Conservation (phyloP, 805 yeast species). For the Candida krabiensis region DNA sequence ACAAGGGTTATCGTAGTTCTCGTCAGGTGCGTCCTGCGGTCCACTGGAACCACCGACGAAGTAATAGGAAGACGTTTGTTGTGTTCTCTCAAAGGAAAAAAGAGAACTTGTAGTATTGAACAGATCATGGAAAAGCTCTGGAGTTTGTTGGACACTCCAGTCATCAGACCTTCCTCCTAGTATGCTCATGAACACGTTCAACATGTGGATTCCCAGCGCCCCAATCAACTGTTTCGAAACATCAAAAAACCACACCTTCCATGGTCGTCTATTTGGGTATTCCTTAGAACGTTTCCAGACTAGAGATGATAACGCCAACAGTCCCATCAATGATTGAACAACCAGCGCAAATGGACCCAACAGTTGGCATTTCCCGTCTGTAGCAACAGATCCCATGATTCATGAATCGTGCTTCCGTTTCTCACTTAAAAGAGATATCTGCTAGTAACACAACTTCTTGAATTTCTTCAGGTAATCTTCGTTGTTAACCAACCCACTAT, state of each 20-base stretch:
- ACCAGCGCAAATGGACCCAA: slow-evolving; percentile 85
- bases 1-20: slow-evolving; percentile 64
- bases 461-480: too few species aligned
- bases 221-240: slow-evolving; percentile 89
- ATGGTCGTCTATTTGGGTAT: slow-evolving; percentile 75
- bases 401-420: background rate
- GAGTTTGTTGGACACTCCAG: slow-evolving; percentile 8
- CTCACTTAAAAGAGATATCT: background rate
- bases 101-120: background rate
- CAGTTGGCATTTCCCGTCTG: slow-evolving; percentile 52
- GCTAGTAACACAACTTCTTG: too few species aligned
- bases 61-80: slow-evolving; percentile 11
- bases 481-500: too few species aligned
- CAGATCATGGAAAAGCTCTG: background rate
- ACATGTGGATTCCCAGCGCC: slow-evolving; percentile 76
- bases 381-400: background rate
- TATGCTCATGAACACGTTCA: slow-evolving; percentile 73
- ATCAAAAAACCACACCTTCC: slow-evolving; percentile 88
- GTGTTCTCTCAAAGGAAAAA: slow-evolving; percentile 1
- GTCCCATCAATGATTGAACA: slow-evolving; percentile 76
- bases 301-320: slow-evolving; percentile 70
- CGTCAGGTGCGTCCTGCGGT: slow-evolving; percentile 19
- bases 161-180: slow-evolving; percentile 39
- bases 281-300: slow-evolving; percentile 78
- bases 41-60: slow-evolving; percentile 5